Evolutionary conservation across 2,329 filamentous ascomycete genomes (phyloP), one percentile per base, ranked within the genome.

Genomic region (Apiospora marii): DNA sequence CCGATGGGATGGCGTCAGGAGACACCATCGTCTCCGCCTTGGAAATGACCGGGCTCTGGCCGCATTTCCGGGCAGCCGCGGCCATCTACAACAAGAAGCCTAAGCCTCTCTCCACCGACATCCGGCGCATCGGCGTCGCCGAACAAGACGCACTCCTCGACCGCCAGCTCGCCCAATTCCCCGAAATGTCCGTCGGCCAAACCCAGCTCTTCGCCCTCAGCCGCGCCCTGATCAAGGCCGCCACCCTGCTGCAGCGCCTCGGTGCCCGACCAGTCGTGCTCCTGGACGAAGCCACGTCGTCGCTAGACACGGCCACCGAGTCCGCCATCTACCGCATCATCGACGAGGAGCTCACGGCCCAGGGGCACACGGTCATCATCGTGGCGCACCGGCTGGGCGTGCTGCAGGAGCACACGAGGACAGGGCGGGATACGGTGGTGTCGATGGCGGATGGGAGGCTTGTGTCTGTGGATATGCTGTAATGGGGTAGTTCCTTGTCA

Each of bases 301-400:
- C 78, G 0, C 76, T 84, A 1, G 82, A 84, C 72, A 19, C 72
- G 0, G 73, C 51, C 0, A 83, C 80, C 0, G 82, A 84, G 73
- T 74, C 78, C 1, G 73, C 69, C 0, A 80, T 84, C 7, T 75
- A 81, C 16, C 67, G 75, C 16, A 78, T 84, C 27, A 76, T 83
- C 8, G 69, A 81, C 3, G 70, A 79, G 8, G 81, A 83, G 30
- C 79, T 79, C 58, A 73, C 73, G 0, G 30, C 37, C 2, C 73
- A 74, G 14, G 75, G 76, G 0, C 72, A 83, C 53, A 83, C 82
- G 0, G 80, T 82, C 4, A 77, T 84, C 8, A 78, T 81, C 46
- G 77, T 84, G 49, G 76, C 82, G 1, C 82, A 83, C 77, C 77
- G 81, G 70, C 51, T 83, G 10, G 76, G 77, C 27, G 77, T 44